Evolutionary conservation across 139 green algal genomes (phyloP).

Genomic region (Chlorella sp.): DNA sequence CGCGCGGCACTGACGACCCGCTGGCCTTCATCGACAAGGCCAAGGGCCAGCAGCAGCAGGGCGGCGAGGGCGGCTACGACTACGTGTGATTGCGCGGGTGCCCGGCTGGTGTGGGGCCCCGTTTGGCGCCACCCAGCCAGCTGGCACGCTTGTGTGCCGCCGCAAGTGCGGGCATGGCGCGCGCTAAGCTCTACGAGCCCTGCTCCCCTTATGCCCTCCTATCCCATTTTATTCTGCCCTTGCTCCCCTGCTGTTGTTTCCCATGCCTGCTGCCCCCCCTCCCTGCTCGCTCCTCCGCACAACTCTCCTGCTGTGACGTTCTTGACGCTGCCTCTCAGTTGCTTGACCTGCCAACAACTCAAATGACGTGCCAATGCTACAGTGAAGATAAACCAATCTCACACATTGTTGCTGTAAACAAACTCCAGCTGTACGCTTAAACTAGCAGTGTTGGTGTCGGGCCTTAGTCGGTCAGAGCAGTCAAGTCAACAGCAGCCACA

Average conservation of each 20-base stretch:
- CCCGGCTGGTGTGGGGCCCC: background rate
- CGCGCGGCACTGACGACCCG: conserved; percentile 80
- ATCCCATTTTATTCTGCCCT: background rate
- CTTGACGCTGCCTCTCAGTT: too few relatives aligned
- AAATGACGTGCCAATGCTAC: too few relatives aligned
- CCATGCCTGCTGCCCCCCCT: background rate
- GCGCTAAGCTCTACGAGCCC: background rate
- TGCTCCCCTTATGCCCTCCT: background rate
- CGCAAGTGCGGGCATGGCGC: background rate
- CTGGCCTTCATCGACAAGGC: conserved; percentile 51
- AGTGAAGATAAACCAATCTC: too few relatives aligned
- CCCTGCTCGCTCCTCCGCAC: background rate
- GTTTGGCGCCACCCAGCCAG: background rate
- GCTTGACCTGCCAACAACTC: too few relatives aligned
- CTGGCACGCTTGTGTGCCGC: background rate
- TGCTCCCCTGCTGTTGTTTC: background rate
- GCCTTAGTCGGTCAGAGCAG: too few relatives aligned
- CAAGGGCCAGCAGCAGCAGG: conserved; percentile 15
- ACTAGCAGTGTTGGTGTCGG: too few relatives aligned
- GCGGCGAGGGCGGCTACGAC: conserved; percentile 50
- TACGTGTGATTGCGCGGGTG: conserved; percentile 38
- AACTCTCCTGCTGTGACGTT: background rate
- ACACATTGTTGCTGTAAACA: too few relatives aligned
- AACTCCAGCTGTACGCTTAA: too few relatives aligned
- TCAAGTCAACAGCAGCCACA: too few relatives aligned